Conservation (phyloP, 1,284 basidiomycete genomes). For the Kalmanozyma brasiliensis region DNA sequence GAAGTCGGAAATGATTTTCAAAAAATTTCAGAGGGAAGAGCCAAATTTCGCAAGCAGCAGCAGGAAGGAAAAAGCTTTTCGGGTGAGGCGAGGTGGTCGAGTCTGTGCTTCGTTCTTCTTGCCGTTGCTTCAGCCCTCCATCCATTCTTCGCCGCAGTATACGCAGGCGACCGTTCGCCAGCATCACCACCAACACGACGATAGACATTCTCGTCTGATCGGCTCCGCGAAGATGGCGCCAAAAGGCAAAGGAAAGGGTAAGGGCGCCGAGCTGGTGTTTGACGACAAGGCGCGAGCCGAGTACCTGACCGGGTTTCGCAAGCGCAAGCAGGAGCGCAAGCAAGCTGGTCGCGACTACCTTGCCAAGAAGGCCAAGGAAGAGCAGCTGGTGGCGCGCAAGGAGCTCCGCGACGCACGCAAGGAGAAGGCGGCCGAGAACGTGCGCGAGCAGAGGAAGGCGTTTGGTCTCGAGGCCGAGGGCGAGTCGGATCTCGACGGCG, state of each 20-base stretch:
- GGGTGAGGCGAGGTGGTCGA: too few relatives aligned
- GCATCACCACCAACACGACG: too few relatives aligned
- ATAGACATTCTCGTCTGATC: too few relatives aligned
- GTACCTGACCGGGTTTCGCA: conserved; percentile 65
- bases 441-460: conserved; percentile 53
- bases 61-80: too few relatives aligned
- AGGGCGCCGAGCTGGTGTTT: conserved; percentile 53
- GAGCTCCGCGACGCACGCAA: conserved; percentile 51
- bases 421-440: conserved; percentile 60
- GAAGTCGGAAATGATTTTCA: too few relatives aligned
- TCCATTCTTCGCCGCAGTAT: too few relatives aligned
- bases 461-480: conserved; percentile 53
- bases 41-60: too few relatives aligned
- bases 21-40: too few relatives aligned
- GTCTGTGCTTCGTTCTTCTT: too few relatives aligned
- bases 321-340: conserved; percentile 64
- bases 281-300: conserved; percentile 63
- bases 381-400: conserved; percentile 37
- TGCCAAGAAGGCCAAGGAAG: conserved; percentile 53
- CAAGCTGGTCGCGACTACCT: conserved; percentile 56
- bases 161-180: too few relatives aligned
- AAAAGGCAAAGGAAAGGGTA: conserved; percentile 32
- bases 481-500: conserved; percentile 48
- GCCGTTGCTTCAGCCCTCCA: too few relatives aligned
- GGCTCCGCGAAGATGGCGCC: conserved; percentile 11